Conservation (phyloP, 106 monocot genomes). For the Dioscorea zingiberensis region DNA sequence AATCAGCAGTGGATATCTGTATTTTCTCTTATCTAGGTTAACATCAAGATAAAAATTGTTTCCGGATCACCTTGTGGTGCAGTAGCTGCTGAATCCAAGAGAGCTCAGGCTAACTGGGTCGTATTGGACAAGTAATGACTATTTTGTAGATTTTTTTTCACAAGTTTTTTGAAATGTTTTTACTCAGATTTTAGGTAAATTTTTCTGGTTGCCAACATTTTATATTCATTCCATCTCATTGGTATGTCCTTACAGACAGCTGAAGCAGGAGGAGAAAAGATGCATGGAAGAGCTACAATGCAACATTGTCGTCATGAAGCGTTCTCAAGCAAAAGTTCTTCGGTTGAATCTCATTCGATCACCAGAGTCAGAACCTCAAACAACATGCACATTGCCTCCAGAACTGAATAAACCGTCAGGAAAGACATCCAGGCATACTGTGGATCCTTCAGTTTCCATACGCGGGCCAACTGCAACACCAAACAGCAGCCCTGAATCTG, state of each 20-base stretch:
- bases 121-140: slow-evolving; percentile 84
- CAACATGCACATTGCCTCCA: slow-evolving; percentile 6
- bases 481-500: slow-evolving; percentile 9
- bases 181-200: neutral
- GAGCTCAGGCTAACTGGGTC: slow-evolving; percentile 82
- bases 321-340: slow-evolving; percentile 85
- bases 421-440: neutral
- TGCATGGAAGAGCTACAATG: slow-evolving; percentile 92
- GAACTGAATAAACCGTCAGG: slow-evolving; percentile 8
- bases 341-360: slow-evolving; percentile 74
- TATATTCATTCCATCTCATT: neutral
- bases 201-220: neutral
- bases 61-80: slow-evolving; percentile 87
- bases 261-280: slow-evolving; percentile 80
- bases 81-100: slow-evolving; percentile 83
- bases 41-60: slow-evolving; percentile 82
- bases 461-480: slow-evolving; percentile 12
- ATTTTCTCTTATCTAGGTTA: slow-evolving; percentile 38
- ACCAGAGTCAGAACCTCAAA: slow-evolving; percentile 6
- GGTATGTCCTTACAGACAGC: slow-evolving; percentile 33
- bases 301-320: slow-evolving; percentile 95
- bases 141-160: neutral
- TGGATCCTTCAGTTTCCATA: neutral
- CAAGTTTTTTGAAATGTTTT: neutral
- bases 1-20: neutral